Evolutionary conservation across 2,329 filamentous ascomycete species (phyloP).

Genomic region (Pyrenophora graminea): DNA sequence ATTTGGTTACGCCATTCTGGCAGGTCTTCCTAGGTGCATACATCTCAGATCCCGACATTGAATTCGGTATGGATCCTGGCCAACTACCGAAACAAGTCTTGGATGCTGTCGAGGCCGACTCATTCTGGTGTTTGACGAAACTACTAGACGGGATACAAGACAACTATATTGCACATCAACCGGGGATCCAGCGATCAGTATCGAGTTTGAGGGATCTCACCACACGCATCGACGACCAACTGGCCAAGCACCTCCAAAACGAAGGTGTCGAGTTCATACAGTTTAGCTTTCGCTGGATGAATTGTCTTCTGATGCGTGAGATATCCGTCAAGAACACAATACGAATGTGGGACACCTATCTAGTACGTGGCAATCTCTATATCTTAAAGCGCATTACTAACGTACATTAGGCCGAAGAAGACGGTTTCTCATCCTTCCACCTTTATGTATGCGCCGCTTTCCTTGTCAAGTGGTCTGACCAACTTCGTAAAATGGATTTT

Average conservation of each 20-base stretch:
- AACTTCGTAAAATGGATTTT: constrained; percentile 96
- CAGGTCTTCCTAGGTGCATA: constrained; percentile 95
- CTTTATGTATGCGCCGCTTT: constrained; percentile 98
- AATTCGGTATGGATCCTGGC: constrained; percentile 94
- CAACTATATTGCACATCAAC: constrained; percentile 97
- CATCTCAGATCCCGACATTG: constrained; percentile 90
- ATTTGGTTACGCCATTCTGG: constrained; percentile 96
- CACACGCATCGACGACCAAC: constrained; percentile 78
- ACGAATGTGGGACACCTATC: constrained; percentile 99
- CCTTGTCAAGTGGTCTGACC: constrained; percentile 96
- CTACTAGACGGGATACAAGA: constrained; percentile 98
- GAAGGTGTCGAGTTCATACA: constrained; percentile 98
- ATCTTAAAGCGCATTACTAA: constrained; percentile 15
- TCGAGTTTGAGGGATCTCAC: constrained; percentile 86
- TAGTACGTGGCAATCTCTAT: constrained; percentile 62
- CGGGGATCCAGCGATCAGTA: constrained; percentile 94
- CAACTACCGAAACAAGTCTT: constrained; percentile 88
- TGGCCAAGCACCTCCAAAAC: constrained; percentile 86
- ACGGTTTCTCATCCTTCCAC: constrained; percentile 97
- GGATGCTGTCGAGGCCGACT: constrained; percentile 95
- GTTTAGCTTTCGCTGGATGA: constrained; percentile 99
- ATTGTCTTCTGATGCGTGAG: constrained; percentile 96
- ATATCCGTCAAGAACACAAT: constrained; percentile 96
- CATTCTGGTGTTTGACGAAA: constrained; percentile 98
- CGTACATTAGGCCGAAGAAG: constrained; percentile 79